Conservation (phyloP, 768 basidiomycete species). For the Phaeotremella skinneri region DNA sequence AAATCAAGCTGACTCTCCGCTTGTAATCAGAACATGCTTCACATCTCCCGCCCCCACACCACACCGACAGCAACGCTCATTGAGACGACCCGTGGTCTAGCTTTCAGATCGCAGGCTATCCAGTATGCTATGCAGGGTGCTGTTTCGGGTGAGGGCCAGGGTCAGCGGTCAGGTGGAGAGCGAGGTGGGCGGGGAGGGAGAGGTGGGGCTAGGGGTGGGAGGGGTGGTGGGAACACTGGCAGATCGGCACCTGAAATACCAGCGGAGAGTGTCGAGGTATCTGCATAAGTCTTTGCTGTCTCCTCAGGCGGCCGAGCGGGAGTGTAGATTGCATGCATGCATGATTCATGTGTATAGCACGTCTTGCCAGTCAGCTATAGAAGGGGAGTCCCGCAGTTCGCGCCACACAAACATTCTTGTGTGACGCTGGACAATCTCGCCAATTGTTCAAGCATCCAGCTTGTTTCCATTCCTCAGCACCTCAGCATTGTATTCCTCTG, state of each 20-base stretch:
- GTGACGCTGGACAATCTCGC: too few species aligned
- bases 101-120: constrained; percentile 84
- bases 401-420: neutral
- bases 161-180: constrained; percentile 23
- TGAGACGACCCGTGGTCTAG: constrained; percentile 88
- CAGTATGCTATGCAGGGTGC: constrained; percentile 66
- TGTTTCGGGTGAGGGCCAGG: constrained; percentile 29
- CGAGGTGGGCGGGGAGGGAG: constrained; percentile 26
- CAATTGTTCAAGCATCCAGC: too few species aligned
- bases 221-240: constrained; percentile 9
- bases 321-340: constrained; percentile 1
- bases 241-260: constrained; percentile 1
- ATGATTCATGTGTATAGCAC: neutral
- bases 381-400: too few species aligned
- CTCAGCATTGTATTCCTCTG: constrained; percentile 1
- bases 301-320: neutral
- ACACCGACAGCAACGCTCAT: constrained; percentile 92
- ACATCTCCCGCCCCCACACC: constrained; percentile 83
- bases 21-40: constrained; percentile 76
- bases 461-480: neutral
- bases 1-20: neutral
- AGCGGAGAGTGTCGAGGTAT: neutral
- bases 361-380: neutral
- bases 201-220: constrained; percentile 25
- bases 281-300: neutral